Conservation (phyloP, 140 eudicot genomes). For the Bidens hawaiensis region DNA sequence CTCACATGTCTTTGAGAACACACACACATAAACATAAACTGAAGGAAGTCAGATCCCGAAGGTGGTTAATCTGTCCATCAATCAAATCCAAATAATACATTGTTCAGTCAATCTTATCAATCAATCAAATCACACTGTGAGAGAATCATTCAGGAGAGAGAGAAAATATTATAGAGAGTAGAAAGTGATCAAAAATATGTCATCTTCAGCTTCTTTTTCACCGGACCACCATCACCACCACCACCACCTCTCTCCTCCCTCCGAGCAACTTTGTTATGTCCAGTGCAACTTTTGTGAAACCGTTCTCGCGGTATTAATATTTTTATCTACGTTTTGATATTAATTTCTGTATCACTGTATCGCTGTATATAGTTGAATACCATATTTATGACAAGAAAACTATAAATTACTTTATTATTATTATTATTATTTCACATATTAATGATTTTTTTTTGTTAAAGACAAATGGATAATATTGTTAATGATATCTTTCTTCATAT, state of each 20-base stretch:
- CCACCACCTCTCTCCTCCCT: constrained; percentile 55
- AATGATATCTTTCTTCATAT: no score
- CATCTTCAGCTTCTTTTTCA: constrained; percentile 70
- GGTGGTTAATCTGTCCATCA: constrained; percentile 59
- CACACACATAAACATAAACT: constrained; percentile 33
- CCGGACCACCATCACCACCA: constrained; percentile 88
- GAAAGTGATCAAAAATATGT: constrained; percentile 37
- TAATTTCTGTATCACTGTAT: no score
- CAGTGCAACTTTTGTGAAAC: constrained; percentile 83
- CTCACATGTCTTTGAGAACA: constrained; percentile 41
- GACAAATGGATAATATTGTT: background rate
- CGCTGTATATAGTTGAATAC: no score
- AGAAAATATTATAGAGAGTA: constrained; percentile 17
- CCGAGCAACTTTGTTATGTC: constrained; percentile 90
- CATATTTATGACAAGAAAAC: no score
- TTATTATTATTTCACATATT: no score
- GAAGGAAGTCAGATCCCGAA: constrained; percentile 64
- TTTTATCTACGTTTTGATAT: no score
- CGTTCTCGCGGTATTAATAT: constrained; percentile 75
- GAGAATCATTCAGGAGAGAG: constrained; percentile 20
- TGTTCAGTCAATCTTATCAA: constrained; percentile 80
- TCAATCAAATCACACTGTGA: constrained; percentile 58
- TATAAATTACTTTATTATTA: no score
- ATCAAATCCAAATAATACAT: constrained; percentile 46
- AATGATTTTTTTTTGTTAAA: background rate